Base-by-base conservation (phyloP, 164 flowering plant genomes). In the Santalum album region DNA sequence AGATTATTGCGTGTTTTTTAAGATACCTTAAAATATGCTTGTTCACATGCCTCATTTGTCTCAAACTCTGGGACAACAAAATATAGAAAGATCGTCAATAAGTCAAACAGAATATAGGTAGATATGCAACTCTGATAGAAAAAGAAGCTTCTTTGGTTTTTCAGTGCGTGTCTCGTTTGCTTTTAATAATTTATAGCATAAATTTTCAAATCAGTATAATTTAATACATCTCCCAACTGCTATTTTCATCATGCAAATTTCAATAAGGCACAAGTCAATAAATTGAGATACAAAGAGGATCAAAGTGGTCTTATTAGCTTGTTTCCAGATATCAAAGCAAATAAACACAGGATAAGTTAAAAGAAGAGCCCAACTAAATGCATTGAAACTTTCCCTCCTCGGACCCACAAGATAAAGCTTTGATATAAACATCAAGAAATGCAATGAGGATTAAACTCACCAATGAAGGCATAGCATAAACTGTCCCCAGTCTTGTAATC, bases 401-500 rank as follows among this genome's bases (percentile, higher is more conserved):
- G n/a, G 20, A 12, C 16, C 45, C 16, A 17, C 20, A 42, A 16
- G 6, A 1, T 16, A 42, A 1, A 16, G 19, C 3, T 42, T 17
- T 16, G 17, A 42, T 36, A 17, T 9, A 17, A 2, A 32, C 32
- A 3, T 35, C 21, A 20, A 29, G 6, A 58, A 23, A 39, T 52
- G 39, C 18, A 19, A 57, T n/a, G n/a, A n/a, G n/a, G n/a, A n/a
- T 5, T 42, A 15, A 5, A 64, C 88, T 72, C 38, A 87, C 96
- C 98, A 46, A 92, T 82, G 64, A 92, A 92, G 47, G 97, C 96
- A 69, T 90, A 87, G 66, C 91, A 80, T 60, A 87, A 71, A 61
- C 96, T 92, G 56, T 92, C 99, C 53, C 92, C 96, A 61, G 92
- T 92, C 71, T 89, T 92, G 57, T 25, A 82, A 71, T 92, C 99